Conservation (phyloP, 345 rosid species). For the Syzygium oleosum region DNA sequence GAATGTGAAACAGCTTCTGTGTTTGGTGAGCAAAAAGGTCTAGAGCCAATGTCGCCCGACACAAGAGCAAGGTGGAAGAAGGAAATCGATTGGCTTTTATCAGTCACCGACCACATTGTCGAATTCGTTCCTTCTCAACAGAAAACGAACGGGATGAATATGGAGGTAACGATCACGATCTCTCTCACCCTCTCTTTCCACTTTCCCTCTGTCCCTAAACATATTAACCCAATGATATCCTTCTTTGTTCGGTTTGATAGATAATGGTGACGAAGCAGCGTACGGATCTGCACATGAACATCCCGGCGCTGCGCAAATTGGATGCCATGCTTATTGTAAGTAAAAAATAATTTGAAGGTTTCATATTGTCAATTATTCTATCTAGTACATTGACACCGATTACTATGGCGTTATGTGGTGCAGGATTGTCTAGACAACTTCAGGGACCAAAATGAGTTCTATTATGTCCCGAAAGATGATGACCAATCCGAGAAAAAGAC, state of each 20-base stretch:
- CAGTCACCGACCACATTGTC: constrained; percentile 60
- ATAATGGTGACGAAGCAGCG: constrained; percentile 83
- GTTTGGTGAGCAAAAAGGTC: constrained; percentile 19
- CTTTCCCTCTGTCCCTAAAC: background rate
- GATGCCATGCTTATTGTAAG: constrained; percentile 87
- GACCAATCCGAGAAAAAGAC: constrained; percentile 36
- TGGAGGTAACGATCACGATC: constrained; percentile 30
- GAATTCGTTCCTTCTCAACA: constrained; percentile 63
- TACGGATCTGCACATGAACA: constrained; percentile 54
- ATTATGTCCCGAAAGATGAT: constrained; percentile 35
- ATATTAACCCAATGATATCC: background rate
- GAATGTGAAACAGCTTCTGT: constrained; percentile 14
- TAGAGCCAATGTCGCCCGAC: constrained; percentile 61
- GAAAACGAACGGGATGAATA: constrained; percentile 15
- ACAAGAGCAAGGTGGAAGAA: constrained; percentile 54
- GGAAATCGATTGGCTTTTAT: constrained; percentile 61
- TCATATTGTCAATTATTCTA: background rate
- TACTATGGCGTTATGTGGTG: background rate
- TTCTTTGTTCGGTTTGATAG: constrained; percentile 18
- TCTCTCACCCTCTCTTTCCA: background rate
- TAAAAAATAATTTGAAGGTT: background rate
- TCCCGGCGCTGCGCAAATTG: constrained; percentile 52
- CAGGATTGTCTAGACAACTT: constrained; percentile 61
- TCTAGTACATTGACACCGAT: background rate
- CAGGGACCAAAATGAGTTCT: constrained; percentile 36